Base-by-base conservation (phyloP, 2,329 filamentous ascomycete genomes). In the Beauveria sp. region DNA sequence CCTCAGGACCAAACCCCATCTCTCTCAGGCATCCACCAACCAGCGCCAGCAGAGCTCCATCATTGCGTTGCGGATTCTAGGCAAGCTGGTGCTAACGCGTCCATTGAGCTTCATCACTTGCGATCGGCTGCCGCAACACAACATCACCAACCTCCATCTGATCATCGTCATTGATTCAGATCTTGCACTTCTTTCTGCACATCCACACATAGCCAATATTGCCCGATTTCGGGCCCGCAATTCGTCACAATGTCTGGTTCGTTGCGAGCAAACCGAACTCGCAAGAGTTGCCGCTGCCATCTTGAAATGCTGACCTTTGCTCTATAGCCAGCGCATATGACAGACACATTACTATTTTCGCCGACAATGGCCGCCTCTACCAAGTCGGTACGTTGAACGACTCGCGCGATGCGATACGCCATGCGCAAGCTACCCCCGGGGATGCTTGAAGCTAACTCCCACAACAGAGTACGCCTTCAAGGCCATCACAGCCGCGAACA, bases 281-380 rank as follows among this genome's bases (percentile, higher is more conserved):
- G 49, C n/a, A 49, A 24, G 34, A 69, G 68, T 42, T 54, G 38
- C 22, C 18, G 10, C n/a, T 43, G 3, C 71, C 74, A 70, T 74
- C 67, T 53, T 60, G 26, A 9, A 20, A 68, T 63, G 61, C 53
- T 63, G 62, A 61, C 60, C 30, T 65, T 70, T 71, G 14, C 59
- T 51, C 28, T 47, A 57, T 61, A 75, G 73, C 73, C 79, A 88
- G 90, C 78, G 93, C 91, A 73, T 98, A 96, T 80, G 95, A 99
- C 79, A 87, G 95, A 82, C 95, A 99, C 79, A 99, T 99, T 73
- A 99, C 95, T 75, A 98, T 99, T 83, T 99, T 99, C 82, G 97
- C 95, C 65, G 95, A 99, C 77, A 93, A 97, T 80, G 95, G 95
- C 73, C 88, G 95, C 75, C 83, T 99, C 75, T 99, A 98, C 77